These are phyloP conservation scores for Fraxinus nigra DNA, from an alignment of 305 asterid genomes.

Conservation along the genomic window DNA sequence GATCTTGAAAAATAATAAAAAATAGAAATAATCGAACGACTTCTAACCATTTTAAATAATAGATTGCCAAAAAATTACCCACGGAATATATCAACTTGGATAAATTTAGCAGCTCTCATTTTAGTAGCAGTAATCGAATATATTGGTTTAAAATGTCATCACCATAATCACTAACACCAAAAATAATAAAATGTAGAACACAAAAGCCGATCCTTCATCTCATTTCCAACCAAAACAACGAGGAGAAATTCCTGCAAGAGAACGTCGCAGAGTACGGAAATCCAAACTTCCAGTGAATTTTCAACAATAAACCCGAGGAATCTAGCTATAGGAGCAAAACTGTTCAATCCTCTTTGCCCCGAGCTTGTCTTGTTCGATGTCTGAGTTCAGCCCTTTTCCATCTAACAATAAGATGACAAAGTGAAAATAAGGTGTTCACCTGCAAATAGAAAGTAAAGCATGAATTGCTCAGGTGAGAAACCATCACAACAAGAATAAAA, in stretches of 20 bases:
- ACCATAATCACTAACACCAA: not conserved
- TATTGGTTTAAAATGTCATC: not conserved
- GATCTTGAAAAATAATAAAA: too few relatives aligned
- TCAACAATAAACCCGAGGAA: not conserved
- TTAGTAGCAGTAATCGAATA: not conserved
- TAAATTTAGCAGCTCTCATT: not conserved
- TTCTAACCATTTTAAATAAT: not conserved
- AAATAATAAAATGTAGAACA: not conserved
- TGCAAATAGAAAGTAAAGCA: slow-evolving; percentile 30
- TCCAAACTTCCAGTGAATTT: not conserved
- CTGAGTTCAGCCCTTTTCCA: slow-evolving; percentile 85
- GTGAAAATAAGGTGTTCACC: slow-evolving; percentile 78
- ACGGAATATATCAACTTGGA: not conserved
- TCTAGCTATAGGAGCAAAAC: not conserved
- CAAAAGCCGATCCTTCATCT: not conserved
- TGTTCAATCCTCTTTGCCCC: slow-evolving; percentile 52
- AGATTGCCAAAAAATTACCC: not conserved
- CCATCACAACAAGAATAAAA: not conserved
- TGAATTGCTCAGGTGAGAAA: not conserved
- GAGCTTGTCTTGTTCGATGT: slow-evolving; percentile 77
- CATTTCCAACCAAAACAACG: not conserved
- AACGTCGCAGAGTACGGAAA: not conserved
- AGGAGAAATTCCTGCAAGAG: not conserved
- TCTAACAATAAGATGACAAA: slow-evolving; percentile 69
- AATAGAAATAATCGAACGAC: not conserved